Evolutionary conservation across 805 yeast genomes (phyloP).

Genomic region (Zygosaccharomyces siamensis): DNA sequence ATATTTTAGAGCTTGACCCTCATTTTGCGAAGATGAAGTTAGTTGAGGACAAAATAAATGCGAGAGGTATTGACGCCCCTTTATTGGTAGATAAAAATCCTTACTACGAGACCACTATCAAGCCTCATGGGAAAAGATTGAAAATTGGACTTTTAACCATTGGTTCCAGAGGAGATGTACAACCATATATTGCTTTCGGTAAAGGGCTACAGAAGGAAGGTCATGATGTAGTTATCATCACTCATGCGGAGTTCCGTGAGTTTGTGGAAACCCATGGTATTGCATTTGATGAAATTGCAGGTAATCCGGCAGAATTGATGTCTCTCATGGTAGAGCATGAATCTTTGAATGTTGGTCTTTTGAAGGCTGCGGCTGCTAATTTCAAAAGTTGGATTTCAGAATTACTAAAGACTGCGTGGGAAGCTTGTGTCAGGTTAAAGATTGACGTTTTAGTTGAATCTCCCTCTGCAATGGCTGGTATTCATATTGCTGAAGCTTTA

Average conservation of each 20-base stretch:
- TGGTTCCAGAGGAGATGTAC: constrained; percentile 96
- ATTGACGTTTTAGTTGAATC: constrained; percentile 80
- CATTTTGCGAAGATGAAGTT: constrained; percentile 59
- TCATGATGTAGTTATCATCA: constrained; percentile 76
- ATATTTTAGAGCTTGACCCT: constrained; percentile 19
- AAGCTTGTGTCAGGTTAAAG: constrained; percentile 64
- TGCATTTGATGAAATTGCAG: constrained; percentile 72
- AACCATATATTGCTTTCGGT: constrained; percentile 90
- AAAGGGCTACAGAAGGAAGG: constrained; percentile 76
- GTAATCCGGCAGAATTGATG: constrained; percentile 91
- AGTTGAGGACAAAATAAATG: constrained; percentile 61
- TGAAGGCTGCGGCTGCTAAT: constrained; percentile 75
- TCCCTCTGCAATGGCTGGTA: constrained; percentile 95
- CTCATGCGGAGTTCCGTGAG: constrained; percentile 73
- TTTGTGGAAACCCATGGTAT: constrained; percentile 71
- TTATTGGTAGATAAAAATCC: constrained; percentile 65
- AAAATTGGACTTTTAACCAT: constrained; percentile 73
- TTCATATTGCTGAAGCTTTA: constrained; percentile 90
- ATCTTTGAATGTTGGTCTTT: constrained; percentile 71
- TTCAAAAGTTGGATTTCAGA: constrained; percentile 83
- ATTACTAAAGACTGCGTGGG: constrained; percentile 70
- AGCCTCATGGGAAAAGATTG: constrained; percentile 48
- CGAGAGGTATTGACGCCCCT: constrained; percentile 63
- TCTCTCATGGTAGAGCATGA: constrained; percentile 89
- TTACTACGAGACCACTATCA: constrained; percentile 43